phyloP scores from a whole-genome alignment of 2,329 filamentous ascomycete genomes.

The Pseudogymnoascus sp. region DNA sequence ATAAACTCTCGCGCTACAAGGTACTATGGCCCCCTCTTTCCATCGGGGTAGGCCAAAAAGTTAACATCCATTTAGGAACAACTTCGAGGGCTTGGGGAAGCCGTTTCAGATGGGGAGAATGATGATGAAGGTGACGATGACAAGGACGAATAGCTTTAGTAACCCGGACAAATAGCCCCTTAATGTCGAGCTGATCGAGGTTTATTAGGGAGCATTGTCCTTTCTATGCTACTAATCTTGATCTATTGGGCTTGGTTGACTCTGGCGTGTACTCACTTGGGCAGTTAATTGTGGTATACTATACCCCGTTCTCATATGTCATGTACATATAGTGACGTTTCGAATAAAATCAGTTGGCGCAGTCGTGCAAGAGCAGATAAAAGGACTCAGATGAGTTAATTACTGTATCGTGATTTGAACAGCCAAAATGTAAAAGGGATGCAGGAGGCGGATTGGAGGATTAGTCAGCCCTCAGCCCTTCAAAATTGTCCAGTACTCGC shows the following conservation, averaged over 20 bases:
- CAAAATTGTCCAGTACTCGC: background rate
- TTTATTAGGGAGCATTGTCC: background rate
- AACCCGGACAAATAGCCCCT: constrained; percentile 20
- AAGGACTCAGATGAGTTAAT: background rate
- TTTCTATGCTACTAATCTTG: background rate
- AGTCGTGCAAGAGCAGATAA: background rate
- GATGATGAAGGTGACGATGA: constrained; percentile 50
- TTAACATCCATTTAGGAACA: constrained; percentile 14
- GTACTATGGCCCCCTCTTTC: constrained; percentile 35
- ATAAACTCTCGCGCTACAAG: constrained; percentile 69
- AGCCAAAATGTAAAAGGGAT: background rate
- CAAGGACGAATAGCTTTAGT: constrained; percentile 31
- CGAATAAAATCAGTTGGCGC: background rate
- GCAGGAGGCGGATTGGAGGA: background rate
- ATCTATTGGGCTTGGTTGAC: background rate
- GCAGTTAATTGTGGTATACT: background rate
- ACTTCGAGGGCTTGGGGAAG: constrained; percentile 53
- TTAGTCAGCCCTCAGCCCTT: background rate
- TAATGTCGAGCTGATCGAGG: background rate
- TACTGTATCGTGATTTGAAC: background rate
- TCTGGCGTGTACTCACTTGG: background rate
- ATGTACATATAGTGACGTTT: background rate
- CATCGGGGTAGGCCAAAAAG: background rate
- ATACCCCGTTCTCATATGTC: background rate
- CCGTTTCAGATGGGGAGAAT: constrained; percentile 69